Base-by-base conservation (phyloP, 331 rosid genomes). In the Prunus yedoensis region DNA sequence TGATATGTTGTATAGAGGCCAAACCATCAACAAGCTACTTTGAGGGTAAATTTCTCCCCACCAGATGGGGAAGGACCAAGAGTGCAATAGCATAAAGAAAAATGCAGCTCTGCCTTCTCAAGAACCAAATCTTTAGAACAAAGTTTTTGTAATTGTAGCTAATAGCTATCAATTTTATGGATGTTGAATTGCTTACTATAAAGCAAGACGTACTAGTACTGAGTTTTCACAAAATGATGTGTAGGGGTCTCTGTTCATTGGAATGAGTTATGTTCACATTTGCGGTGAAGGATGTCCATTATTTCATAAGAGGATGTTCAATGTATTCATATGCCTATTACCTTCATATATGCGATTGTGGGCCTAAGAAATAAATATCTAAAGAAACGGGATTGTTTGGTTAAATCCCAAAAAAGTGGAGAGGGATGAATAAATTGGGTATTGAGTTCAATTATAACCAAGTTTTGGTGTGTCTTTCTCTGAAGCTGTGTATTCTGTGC, bases 161-260 rank as follows among this genome's bases (percentile, higher is more conserved):
- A 4, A 20, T 59, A 20, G 65, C 52, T 13, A 38, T 57, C 1
- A 41, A 28, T 30, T 70, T 52, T 12, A 17, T 43, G 74, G 28
- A 16, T 49, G 61, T 18, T 50, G 10, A 49, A 16, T 27, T 17
- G 58, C 16, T 20, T 64, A 10, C 21, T 17, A 28, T 61, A 61
- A 61, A 64, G 35, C 27, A 35, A 20, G 68, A 1, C 4, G 52
- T 18, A 6, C 10, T 53, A 66, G 8, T 47, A 15, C 76, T 15
- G 5, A 41, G 43, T 56, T 58, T 49, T 72, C 20, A 72, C 43
- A 43, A 57, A 72, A 46, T 72, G 30, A 58, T 70, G 63, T 54
- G 18, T 1, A 2, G 13, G 65, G 9, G 75, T 17, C 38, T 53
- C 1, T 72, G 35, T 45, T 11, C 3, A 45, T 5, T 1, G n/a